Evolutionary conservation across 352 stramenopile genomes (phyloP), one percentile per base, ranked within the genome.

Genomic region (Phytophthora syringae): DNA sequence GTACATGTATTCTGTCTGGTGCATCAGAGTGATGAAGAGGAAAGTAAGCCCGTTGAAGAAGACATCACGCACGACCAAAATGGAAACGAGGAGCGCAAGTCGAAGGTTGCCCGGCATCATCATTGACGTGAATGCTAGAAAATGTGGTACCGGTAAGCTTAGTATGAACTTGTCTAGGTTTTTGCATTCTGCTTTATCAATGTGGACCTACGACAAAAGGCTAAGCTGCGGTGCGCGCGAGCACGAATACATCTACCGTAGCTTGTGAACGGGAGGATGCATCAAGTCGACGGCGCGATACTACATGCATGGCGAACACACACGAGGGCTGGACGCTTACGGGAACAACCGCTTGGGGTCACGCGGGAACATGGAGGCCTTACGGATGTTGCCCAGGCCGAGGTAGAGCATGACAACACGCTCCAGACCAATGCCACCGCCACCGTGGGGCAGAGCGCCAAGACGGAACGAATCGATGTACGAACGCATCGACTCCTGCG

Each of bases 401-500:
- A 99, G 84, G 79, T 99, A 99, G 32, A 99, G 89, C 90, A 99
- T 99, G 30, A 99, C 97, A 30, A 99, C 97, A 53, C 98, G 91
- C 77, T 99, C 98, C 18, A 99, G 76, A 60, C 98, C 98, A 76
- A 99, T 99, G 54, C 98, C 98, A 66, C 97, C 98, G 37, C 98
- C 98, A 37, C 93, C 98, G 79, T 99, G 98, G 32, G 98, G 98
- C n/a, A 98, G 83, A 15, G 98, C 97, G 44, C 98, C 98, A 66
- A 99, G 95, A 67, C 97, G 96, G 86, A 99, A 99, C 16, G 97
- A 97, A 71, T 99, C 94, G 16, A 99, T 90, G 79, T 99, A 99
- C 42, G 78, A 90, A 69, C 97, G 90, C 76, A 99, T 96, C 10
- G 85, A 90, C 73, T 88, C 88, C 58, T 87, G 91, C 37, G 86